Conservation (phyloP, 2,329 filamentous ascomycete genomes). For the Cytospora mali region DNA sequence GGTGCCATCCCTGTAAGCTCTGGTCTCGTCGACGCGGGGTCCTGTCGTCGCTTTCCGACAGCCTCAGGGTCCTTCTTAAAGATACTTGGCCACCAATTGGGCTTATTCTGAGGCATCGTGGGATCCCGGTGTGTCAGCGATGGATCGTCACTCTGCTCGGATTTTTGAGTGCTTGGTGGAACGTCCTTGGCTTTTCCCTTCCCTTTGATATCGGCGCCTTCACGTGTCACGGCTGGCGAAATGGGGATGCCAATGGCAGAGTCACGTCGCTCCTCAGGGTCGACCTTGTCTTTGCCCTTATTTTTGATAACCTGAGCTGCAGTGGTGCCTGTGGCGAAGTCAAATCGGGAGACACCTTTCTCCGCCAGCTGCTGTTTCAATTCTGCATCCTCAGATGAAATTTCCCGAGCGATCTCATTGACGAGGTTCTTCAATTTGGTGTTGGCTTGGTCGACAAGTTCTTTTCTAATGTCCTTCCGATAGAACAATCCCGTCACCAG, state of each 20-base stretch:
- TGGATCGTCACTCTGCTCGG: neutral
- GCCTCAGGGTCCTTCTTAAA: neutral
- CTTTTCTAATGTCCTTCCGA: conserved; percentile 29
- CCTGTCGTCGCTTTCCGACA: neutral
- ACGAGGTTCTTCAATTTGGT: conserved; percentile 7
- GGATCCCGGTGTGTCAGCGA: neutral
- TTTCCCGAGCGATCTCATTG: neutral
- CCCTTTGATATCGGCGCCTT: neutral
- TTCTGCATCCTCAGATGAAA: neutral
- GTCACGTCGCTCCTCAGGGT: conserved; percentile 9
- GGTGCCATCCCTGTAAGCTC: neutral
- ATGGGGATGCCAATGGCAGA: neutral
- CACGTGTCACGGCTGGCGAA: neutral
- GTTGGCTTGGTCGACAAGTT: conserved; percentile 29
- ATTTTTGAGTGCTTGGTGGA: neutral
- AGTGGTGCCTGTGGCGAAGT: neutral
- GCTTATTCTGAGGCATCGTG: conserved; percentile 1
- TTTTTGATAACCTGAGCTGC: neutral
- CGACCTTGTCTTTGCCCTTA: neutral
- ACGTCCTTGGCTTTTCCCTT: neutral
- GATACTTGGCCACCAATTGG: neutral
- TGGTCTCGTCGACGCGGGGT: neutral
- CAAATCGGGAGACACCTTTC: neutral
- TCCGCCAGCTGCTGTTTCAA: neutral
- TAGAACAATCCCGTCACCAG: conserved; percentile 32